phyloP scores from a whole-genome alignment of 2,329 filamentous ascomycete genomes.

The Leptosphaerulina australis region DNA sequence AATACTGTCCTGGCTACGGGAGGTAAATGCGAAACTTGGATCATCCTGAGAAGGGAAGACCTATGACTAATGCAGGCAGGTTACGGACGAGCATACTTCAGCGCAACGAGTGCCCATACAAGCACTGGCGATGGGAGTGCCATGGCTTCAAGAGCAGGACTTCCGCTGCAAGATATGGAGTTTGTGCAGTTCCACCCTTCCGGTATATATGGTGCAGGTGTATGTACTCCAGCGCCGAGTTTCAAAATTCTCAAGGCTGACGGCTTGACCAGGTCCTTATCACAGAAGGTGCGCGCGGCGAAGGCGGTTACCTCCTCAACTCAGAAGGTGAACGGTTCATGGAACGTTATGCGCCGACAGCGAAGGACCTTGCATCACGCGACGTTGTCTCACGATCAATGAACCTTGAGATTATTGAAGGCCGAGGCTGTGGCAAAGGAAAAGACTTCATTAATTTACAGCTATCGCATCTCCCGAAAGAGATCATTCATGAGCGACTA shows the following conservation, averaged over 20 bases:
- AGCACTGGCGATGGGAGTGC: conserved; percentile 59
- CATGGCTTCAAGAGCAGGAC: conserved; percentile 56
- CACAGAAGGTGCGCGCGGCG: conserved; percentile 58
- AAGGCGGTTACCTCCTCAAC: conserved; percentile 59
- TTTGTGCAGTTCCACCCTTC: conserved; percentile 60
- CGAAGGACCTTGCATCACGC: conserved; percentile 57
- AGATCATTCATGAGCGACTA: conserved; percentile 55
- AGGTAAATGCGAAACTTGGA: background rate
- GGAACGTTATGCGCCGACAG: conserved; percentile 59
- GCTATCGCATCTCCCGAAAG: conserved; percentile 55
- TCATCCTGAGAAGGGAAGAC: background rate
- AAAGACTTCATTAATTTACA: conserved; percentile 58
- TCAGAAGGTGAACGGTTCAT: conserved; percentile 57
- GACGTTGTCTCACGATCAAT: conserved; percentile 57
- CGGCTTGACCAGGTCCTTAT: conserved; percentile 46
- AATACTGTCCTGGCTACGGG: conserved; percentile 58
- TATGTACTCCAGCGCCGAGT: conserved; percentile 20
- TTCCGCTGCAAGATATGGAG: conserved; percentile 59
- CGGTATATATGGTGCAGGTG: conserved; percentile 58
- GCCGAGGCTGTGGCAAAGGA: conserved; percentile 53
- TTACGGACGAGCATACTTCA: conserved; percentile 59
- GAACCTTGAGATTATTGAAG: conserved; percentile 58
- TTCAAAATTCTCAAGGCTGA: background rate
- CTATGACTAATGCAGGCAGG: conserved; percentile 30
- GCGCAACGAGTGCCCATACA: conserved; percentile 57